A percentile compares a stretch with the other conserved stretches of the same genome.
Conservation (phyloP, 2,329 filamentous ascomycete genomes). For the Geoglossum cookeanum region DNA sequence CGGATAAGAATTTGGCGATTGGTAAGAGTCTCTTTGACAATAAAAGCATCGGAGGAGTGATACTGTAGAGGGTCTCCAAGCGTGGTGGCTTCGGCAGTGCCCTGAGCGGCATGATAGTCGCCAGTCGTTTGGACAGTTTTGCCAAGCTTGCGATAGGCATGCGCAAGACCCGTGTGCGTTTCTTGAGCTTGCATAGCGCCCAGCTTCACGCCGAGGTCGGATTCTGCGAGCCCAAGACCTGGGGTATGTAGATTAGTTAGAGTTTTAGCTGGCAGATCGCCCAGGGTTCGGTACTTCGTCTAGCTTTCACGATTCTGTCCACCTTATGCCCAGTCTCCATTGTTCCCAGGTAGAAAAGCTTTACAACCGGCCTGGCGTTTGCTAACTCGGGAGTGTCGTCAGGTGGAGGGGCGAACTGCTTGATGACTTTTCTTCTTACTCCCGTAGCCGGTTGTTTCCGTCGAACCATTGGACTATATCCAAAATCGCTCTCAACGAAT, state of each 20-base stretch:
- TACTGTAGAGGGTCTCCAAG: conserved; percentile 87
- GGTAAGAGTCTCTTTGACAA: conserved; percentile 93
- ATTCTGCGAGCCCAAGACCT: conserved; percentile 83
- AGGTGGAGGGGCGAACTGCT: conserved; percentile 93
- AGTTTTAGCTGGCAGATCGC: conserved; percentile 10
- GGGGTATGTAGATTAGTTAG: conserved; percentile 6
- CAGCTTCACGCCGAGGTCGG: conserved; percentile 82
- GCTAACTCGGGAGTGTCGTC: conserved; percentile 93
- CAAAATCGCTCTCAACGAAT: conserved; percentile 98
- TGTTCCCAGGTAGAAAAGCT: conserved; percentile 83
- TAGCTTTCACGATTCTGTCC: conserved; percentile 78
- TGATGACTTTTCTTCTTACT: conserved; percentile 83
- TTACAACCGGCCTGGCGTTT: conserved; percentile 75
- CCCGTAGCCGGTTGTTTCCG: conserved; percentile 95
- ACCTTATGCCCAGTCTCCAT: conserved; percentile 98
- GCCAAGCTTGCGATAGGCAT: conserved; percentile 86
- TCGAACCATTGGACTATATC: conserved; percentile 86
- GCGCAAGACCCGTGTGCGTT: conserved; percentile 67
- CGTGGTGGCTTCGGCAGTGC: conserved; percentile 87
- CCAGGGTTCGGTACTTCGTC: conserved; percentile 46
- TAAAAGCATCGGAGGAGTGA: conserved; percentile 87
- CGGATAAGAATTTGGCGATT: conserved; percentile 93
- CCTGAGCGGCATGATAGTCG: conserved; percentile 90
- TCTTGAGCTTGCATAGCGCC: conserved; percentile 77
- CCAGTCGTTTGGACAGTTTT: conserved; percentile 85